Percentiles rank a stretch among this genome's conserved stretches.
Evolutionary conservation across 2,329 filamentous ascomycete species (phyloP).

Genomic region (Penicillium sp.): DNA sequence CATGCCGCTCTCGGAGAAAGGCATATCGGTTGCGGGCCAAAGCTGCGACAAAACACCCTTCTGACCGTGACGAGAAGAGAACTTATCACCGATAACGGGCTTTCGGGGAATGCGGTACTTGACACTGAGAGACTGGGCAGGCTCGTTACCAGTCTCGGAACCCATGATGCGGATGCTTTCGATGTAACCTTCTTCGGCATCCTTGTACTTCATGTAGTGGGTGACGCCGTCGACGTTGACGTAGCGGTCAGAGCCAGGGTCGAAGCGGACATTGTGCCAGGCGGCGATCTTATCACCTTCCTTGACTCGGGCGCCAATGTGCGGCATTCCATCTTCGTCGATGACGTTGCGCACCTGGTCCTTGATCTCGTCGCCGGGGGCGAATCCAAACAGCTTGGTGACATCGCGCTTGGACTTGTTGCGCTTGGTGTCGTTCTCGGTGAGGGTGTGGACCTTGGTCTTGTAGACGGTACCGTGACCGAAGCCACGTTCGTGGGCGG

Average conservation of each 20-base stretch:
- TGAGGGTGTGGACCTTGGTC: conserved; percentile 86
- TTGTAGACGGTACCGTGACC: conserved; percentile 97
- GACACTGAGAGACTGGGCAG: conserved; percentile 83
- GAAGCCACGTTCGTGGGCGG: conserved; percentile 91
- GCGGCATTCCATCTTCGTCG: conserved; percentile 84
- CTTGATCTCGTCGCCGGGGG: conserved; percentile 72
- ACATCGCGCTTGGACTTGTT: conserved; percentile 68
- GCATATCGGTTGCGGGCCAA: conserved; percentile 92
- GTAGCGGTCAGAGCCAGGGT: conserved; percentile 69
- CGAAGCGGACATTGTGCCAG: conserved; percentile 82
- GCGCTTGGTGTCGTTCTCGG: conserved; percentile 71
- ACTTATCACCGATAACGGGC: conserved; percentile 96
- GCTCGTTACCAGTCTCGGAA: conserved; percentile 78
- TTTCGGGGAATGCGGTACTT: conserved; percentile 89
- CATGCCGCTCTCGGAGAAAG: conserved; percentile 93
- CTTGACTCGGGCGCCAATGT: conserved; percentile 73
- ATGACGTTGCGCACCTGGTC: conserved; percentile 71
- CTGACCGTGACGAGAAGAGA: conserved; percentile 96
- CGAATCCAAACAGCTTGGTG: conserved; percentile 86
- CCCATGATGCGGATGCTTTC: conserved; percentile 93
- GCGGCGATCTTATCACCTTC: conserved; percentile 86
- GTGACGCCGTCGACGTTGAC: conserved; percentile 85
- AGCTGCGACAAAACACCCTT: conserved; percentile 97
- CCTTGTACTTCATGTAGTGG: conserved; percentile 92
- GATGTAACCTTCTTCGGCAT: conserved; percentile 81